Evolutionary conservation across 257 asterid species (phyloP), one percentile per base, ranked within the genome.

Genomic region (Plantago elongata): DNA sequence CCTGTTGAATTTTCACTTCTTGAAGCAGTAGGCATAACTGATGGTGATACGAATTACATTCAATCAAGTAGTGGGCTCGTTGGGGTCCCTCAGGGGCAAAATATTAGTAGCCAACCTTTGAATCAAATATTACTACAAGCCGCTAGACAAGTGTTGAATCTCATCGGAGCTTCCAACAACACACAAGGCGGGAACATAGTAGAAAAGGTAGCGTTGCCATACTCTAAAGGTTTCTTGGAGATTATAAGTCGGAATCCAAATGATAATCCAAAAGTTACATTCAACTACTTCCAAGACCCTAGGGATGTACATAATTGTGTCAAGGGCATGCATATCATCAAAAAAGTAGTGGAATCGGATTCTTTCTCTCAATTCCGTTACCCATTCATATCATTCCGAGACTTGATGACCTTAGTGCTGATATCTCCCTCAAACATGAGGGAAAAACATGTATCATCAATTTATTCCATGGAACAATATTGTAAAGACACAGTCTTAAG

Each of bases 401-500:
- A 81, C 34, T 70, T 85, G 2, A 69, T 73, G 59, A 61, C 67
- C 40, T 34, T n/a, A n/a, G n/a, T n/a, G n/a, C n/a, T 34, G 8
- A 34, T 77, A 0, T 8, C 79, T 12, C 88, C 88, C 0, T 7
- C 60, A 9, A 85, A 83, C 65, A 37, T 83, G 64, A 69, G 94
- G 62, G 63, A 55, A 0, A 81, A 60, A 63, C 85, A 83, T 38
- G 3, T 76, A 11, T 34, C 76, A 0, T 60, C 83, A 10, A 66
- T 74, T 29, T 38, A 74, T 65, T 77, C 87, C 0, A 43, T 66
- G 78, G 88, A 85, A 69, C 91, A 82, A 34, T 85, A 63, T 17
- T 91, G 98, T 54, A 62, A 46, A 5, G 96, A 88, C 68, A 81
- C 91, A 0, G 94, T 88, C 34, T 69, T 78, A 77, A 82, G 89